Conservation (phyloP, 345 rosid genomes). For the Acer yangbiense region DNA sequence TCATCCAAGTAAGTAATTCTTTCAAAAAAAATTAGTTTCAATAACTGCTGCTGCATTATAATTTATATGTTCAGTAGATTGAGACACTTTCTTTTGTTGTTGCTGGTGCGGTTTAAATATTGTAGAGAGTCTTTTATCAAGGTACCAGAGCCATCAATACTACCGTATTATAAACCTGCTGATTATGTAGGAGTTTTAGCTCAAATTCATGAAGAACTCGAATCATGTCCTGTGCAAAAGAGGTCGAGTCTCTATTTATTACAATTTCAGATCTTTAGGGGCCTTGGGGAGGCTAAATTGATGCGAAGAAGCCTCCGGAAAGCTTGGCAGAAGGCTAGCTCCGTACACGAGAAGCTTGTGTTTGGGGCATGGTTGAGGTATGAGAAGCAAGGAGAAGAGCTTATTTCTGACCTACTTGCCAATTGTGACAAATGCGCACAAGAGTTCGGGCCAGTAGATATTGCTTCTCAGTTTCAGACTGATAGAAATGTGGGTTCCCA, state of each 20-base stretch:
- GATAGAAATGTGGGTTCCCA: conserved; percentile 34
- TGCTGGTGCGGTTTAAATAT: conserved; percentile 14
- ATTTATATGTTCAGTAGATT: conserved; percentile 6
- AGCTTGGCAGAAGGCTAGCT: conserved; percentile 86
- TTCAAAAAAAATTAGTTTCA: not conserved
- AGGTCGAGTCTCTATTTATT: conserved; percentile 71
- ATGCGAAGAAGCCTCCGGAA: conserved; percentile 85
- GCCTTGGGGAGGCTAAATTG: conserved; percentile 87
- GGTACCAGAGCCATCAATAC: conserved; percentile 79
- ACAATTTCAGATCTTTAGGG: conserved; percentile 88
- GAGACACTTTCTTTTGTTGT: conserved; percentile 13
- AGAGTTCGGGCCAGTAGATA: conserved; percentile 74
- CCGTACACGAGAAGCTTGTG: conserved; percentile 86
- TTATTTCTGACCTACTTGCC: conserved; percentile 76
- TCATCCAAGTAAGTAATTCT: conserved; percentile 72
- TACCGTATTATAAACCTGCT: conserved; percentile 80
- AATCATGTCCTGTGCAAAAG: conserved; percentile 66
- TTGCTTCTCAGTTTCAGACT: conserved; percentile 54
- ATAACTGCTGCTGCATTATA: not conserved
- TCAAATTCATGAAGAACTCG: conserved; percentile 95
- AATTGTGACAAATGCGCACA: conserved; percentile 70
- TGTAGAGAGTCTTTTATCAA: conserved; percentile 94
- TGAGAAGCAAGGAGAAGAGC: conserved; percentile 90
- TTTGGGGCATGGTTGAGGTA: conserved; percentile 92
- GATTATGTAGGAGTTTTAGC: conserved; percentile 96